Base-by-base conservation (phyloP, 805 yeast species). In the Suhomyces vadensis region DNA sequence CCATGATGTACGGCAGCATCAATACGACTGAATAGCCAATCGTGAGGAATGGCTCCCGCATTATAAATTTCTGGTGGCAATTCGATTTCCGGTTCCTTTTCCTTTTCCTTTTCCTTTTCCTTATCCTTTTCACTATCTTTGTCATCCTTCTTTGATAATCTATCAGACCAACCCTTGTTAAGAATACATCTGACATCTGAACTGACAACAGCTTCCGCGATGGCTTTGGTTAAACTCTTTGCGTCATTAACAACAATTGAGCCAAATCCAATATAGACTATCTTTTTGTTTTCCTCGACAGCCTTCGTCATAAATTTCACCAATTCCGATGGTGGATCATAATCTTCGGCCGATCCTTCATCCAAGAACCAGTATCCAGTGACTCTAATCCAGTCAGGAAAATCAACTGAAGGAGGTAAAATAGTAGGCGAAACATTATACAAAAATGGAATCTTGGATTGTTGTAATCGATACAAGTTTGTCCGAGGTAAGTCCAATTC, bases 1-100 rank as follows among this genome's bases (percentile, higher is more conserved):
- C 98, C 98, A 61, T 92, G 98, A 60, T 92, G 98, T 3, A 92
- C 97, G 0, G 96, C 96, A 0, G 92, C 97, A 65, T 92, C 96
- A 35, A 92, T 71, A 48, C 79, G 81, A 0, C 92, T 85, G 64
- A 92, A 92, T 27, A 92, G 68, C 98, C 98, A 92, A 59, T 90
- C 96, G 60, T 92, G 98, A 0, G 97, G 96, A 10, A 87, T 73
- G 7, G 83, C 60, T 2, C 94, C 94, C 5, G 87, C 69, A 50
- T 80, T 81, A 58, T 68, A 87, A 2, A 92, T 77, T 52, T 81
- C 82, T 0, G 71, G 67, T 1, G 97, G 97, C 10, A 88, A 65
- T 20, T 64, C 72, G 17, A 72, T 51, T 41, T 76, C 79, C 2
- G 58, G 52, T 22, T 55, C 63, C 7, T 53, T 39, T 6, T 53